A percentile compares a stretch with the other conserved stretches of the same genome.
Evolutionary conservation across 768 basidiomycete species (phyloP).

Genomic region (Amanita subjunquillea): DNA sequence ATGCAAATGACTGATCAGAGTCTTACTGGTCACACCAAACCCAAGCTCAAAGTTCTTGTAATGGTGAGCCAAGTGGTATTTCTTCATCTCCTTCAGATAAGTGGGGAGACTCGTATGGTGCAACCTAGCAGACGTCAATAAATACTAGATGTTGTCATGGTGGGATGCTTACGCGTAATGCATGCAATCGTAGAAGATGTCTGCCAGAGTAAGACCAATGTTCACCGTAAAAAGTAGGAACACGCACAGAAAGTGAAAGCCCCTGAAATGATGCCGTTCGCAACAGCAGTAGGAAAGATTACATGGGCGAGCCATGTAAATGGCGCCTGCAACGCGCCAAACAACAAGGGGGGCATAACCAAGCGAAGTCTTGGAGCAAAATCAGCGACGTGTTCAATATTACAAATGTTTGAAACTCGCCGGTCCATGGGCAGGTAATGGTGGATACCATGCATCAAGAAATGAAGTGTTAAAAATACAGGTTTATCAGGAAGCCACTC

Average conservation of each 20-base stretch:
- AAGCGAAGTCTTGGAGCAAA: constrained; percentile 56
- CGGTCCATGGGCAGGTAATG: constrained; percentile 97
- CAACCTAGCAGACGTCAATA: constrained; percentile 30
- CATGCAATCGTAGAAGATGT: constrained; percentile 82
- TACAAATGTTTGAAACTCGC: constrained; percentile 26
- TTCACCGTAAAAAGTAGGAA: too few relatives aligned
- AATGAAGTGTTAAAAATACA: constrained; percentile 76
- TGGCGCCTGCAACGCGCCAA: constrained; percentile 66
- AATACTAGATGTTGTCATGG: not conserved
- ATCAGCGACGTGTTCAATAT: not conserved
- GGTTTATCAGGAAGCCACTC: constrained; percentile 75
- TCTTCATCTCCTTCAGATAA: constrained; percentile 90
- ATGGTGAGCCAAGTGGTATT: constrained; percentile 95
- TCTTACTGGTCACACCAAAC: constrained; percentile 88
- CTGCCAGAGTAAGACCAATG: constrained; percentile 23
- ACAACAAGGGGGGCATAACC: constrained; percentile 93
- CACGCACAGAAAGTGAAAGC: constrained; percentile 65
- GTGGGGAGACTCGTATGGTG: constrained; percentile 82
- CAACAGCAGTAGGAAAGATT: constrained; percentile 74
- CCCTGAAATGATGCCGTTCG: constrained; percentile 89
- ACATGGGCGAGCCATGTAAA: constrained; percentile 79
- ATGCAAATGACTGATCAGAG: not conserved
- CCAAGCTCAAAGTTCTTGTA: constrained; percentile 98
- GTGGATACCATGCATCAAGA: constrained; percentile 90
- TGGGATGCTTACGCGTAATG: constrained; percentile 70